phyloP scores from a whole-genome alignment of 768 basidiomycete species.

The Leccinum arenicola region DNA sequence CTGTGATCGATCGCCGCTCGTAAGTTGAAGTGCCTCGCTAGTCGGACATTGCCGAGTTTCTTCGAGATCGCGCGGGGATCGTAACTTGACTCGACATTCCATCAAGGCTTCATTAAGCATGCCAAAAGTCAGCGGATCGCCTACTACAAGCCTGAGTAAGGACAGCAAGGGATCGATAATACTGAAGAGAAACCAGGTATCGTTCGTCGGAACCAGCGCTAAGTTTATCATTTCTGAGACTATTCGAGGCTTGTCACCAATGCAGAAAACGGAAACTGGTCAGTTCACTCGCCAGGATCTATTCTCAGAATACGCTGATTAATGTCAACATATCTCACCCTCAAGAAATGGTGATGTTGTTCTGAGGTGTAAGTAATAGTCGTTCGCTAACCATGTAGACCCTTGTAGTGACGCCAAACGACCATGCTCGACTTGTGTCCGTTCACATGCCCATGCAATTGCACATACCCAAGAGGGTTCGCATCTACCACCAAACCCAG shows the following conservation, averaged over 20 bases:
- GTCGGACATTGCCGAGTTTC: neutral
- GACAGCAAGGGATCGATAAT: neutral
- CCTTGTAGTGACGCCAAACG: constrained; percentile 63
- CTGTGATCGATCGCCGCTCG: constrained; percentile 11
- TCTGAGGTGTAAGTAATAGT: neutral
- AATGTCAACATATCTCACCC: neutral
- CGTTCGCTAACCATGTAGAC: constrained; percentile 1
- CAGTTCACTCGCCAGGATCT: constrained; percentile 23
- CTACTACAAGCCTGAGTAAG: constrained; percentile 2
- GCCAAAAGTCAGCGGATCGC: constrained; percentile 35
- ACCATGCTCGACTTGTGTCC: constrained; percentile 74
- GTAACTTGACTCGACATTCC: neutral
- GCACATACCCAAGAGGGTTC: constrained; percentile 59
- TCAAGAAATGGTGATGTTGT: constrained; percentile 58
- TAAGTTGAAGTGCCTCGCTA: neutral
- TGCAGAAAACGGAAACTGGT: constrained; percentile 76
- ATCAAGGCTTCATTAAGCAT: constrained; percentile 23
- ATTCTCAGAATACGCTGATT: constrained; percentile 18
- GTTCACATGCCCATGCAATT: constrained; percentile 69
- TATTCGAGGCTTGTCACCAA: constrained; percentile 42
- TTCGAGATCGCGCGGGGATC: neutral
- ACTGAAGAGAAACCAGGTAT: constrained; percentile 28
- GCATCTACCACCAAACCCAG: constrained; percentile 51
- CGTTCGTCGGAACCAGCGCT: neutral
- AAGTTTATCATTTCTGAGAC: constrained; percentile 1